These are phyloP conservation scores for Colletotrichum sp. DNA, from an alignment of 2,329 filamentous ascomycete genomes.

Conservation along the genomic window DNA sequence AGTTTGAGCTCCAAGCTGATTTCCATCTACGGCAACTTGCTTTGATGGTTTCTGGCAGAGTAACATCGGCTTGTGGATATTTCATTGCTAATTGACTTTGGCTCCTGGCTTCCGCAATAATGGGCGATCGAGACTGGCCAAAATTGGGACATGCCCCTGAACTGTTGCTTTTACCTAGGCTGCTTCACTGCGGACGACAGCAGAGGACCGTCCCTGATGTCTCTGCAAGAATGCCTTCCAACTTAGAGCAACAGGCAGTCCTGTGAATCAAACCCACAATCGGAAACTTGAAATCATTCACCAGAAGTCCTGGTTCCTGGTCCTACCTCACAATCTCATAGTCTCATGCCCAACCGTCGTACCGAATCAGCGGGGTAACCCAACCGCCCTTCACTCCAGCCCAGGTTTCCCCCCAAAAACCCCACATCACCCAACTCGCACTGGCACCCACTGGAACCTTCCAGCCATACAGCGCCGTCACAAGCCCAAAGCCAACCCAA, in stretches of 20 bases:
- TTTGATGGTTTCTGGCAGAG: neutral
- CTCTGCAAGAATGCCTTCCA: neutral
- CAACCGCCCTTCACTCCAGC: neutral
- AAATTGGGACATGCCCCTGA: neutral
- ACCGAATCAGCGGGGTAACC: slow-evolving; percentile 9
- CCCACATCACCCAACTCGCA: neutral
- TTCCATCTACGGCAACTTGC: neutral
- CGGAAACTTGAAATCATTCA: neutral
- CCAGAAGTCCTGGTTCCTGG: neutral
- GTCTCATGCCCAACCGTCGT: neutral
- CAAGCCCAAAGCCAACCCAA: neutral
- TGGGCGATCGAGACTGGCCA: too few species aligned
- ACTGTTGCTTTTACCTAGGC: neutral
- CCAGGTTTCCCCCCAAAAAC: neutral
- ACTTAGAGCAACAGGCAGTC: neutral
- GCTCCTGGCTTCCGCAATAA: neutral
- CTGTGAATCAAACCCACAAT: neutral
- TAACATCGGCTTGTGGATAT: neutral
- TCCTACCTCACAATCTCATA: neutral
- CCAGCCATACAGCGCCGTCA: slow-evolving; percentile 14
- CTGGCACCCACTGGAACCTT: slow-evolving; percentile 18
- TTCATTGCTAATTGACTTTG: neutral
- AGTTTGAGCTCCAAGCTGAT: neutral
- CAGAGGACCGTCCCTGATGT: neutral
- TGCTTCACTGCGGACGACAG: neutral